Percentiles rank a stretch among this genome's conserved stretches.
phyloP scores from a whole-genome alignment of 2,329 filamentous ascomycete species.

The Monosporascus sp. region DNA sequence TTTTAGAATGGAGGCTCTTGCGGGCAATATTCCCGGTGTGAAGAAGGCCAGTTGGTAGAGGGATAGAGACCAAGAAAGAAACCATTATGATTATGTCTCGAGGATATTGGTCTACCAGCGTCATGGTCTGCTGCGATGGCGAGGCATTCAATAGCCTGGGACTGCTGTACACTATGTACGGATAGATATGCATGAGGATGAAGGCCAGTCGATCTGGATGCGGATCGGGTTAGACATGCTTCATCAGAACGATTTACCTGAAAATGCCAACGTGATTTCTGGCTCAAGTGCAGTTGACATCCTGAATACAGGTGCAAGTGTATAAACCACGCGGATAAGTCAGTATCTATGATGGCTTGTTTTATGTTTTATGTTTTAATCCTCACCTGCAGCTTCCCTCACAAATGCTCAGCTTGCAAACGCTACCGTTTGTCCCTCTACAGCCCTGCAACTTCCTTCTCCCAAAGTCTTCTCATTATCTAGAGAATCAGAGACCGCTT shows the following conservation, averaged over 20 bases:
- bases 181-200: background rate
- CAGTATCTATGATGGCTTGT: too few species aligned
- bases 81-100: background rate
- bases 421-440: background rate
- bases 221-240: too few species aligned
- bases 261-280: background rate
- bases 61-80: background rate
- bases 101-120: background rate
- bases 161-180: slow-evolving; percentile 10
- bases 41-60: slow-evolving; percentile 92
- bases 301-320: too few species aligned
- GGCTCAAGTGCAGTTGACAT: too few species aligned
- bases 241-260: background rate
- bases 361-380: too few species aligned
- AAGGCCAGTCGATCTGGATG: too few species aligned
- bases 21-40: slow-evolving; percentile 82
- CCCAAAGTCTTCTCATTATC: background rate
- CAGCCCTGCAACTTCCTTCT: background rate
- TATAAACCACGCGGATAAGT: too few species aligned
- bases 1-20: slow-evolving; percentile 85
- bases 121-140: background rate
- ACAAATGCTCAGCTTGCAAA: background rate
- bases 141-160: background rate
- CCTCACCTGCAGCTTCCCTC: background rate
- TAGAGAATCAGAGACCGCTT: background rate